Evolutionary conservation across 352 stramenopile genomes (phyloP), one percentile per base, ranked within the genome.

Genomic region (Blastocystis sp.): DNA sequence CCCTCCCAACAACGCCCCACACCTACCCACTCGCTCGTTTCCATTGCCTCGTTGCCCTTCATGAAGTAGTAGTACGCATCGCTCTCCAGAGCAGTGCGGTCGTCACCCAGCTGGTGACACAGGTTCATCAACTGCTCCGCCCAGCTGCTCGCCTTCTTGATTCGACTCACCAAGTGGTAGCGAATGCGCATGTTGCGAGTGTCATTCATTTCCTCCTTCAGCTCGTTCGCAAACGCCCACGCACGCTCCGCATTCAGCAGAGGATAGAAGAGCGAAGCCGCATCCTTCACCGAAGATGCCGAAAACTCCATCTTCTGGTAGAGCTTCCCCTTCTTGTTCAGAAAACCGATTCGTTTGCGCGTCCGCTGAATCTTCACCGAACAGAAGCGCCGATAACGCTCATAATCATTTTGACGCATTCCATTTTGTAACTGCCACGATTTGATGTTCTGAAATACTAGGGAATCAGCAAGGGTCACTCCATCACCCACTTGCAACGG

Each of bases 391-490:
- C 69, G 38, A 81, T 81, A 81, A 34, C 69, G 49, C 32, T 67
- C 34, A 46, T 67, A 81, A 32, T 81, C 69, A 27, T 44, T 67
- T 67, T 81, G 69, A 49, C 54, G 49, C 54, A 81, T 67, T 81
- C 69, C 69, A 67, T 81, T 81, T 81, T 81, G 69, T 57, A 49
- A 21, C 36, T 81, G 69, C 54, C 49, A 81, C n/a, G 54, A 67
- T 29, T 57, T 27, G 8, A 81, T 34, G 16, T 27, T 36, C 27
- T 81, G 54, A 67, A 81, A 81, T 29, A 81, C 54, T 81, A 67
- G 1, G 49, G 24, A 57, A 69, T 61, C 6, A 40, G 4, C 24
- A n/a, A 8, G n/a, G 9, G 14, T 27, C n/a, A 40, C 4, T 16
- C 24, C 27, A 21, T 27, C 21, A n/a, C 49, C 32, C 36, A 67